These are phyloP conservation scores for Gossypium anomalum DNA, from an alignment of 345 rosid genomes.

Conservation along the genomic window DNA sequence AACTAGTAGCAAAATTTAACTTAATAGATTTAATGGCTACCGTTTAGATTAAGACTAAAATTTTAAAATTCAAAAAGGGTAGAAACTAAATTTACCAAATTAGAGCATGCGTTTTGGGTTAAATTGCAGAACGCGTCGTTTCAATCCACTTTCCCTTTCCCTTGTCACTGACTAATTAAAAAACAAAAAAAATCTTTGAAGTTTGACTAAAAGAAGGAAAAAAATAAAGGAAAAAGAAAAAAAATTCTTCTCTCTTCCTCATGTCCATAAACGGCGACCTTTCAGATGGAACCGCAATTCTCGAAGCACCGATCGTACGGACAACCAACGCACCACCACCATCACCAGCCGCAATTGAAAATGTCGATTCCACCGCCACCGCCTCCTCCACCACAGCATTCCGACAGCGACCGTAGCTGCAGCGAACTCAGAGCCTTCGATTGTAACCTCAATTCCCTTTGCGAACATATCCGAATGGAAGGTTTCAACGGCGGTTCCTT, in stretches of 20 bases:
- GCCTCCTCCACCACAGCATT: conserved; percentile 26
- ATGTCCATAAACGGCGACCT: conserved; percentile 14
- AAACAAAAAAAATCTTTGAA: not conserved
- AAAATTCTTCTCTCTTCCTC: not conserved
- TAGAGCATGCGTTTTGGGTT: too few species aligned
- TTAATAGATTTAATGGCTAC: too few species aligned
- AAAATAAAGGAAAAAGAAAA: too few species aligned
- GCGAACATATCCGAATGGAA: conserved; percentile 86
- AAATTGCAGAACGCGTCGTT: too few species aligned
- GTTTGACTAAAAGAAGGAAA: not conserved
- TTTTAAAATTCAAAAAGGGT: too few species aligned
- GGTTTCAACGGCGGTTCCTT: conserved; percentile 81
- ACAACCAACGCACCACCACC: conserved; percentile 5
- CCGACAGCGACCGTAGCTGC: conserved; percentile 64
- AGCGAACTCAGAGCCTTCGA: conserved; percentile 70
- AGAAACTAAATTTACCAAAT: too few species aligned
- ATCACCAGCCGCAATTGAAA: conserved; percentile 25
- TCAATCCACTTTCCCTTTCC: too few species aligned
- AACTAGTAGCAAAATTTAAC: too few species aligned
- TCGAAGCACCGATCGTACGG: conserved; percentile 36
- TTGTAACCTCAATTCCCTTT: conserved; percentile 82
- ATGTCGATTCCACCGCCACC: conserved; percentile 40
- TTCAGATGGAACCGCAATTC: conserved; percentile 31
- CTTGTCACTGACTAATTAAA: too few species aligned
- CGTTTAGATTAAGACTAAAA: too few species aligned